phyloP scores from a whole-genome alignment of 352 stramenopile genomes.

The Globisporangium apiculatum region DNA sequence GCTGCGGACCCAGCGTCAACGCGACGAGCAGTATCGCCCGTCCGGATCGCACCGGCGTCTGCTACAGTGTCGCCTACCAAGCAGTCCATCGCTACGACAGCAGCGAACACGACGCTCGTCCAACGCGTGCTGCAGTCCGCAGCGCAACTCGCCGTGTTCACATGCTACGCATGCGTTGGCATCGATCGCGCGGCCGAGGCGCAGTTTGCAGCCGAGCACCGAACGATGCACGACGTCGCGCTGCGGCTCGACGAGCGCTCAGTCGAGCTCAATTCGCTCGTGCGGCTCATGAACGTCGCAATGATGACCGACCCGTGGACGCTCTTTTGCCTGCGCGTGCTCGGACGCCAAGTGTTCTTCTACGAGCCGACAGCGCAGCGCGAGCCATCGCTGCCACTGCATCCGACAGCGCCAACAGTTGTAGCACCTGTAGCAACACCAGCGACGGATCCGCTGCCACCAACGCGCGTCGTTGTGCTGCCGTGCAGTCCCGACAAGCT shows the following conservation, averaged over 20 bases:
- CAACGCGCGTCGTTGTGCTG: constrained; percentile 19
- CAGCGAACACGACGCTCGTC: not conserved
- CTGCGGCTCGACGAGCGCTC: constrained; percentile 16
- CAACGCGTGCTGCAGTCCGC: not conserved
- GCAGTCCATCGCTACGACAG: not conserved
- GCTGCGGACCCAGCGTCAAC: constrained; percentile 7
- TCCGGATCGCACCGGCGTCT: not conserved
- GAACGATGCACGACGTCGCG: constrained; percentile 6
- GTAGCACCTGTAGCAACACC: too few species aligned
- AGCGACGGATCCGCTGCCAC: not conserved
- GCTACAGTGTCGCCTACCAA: not conserved
- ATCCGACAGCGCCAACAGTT: not conserved
- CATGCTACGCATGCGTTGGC: not conserved
- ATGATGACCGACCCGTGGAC: constrained; percentile 21
- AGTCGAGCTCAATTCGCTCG: constrained; percentile 17
- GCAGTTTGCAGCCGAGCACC: not conserved
- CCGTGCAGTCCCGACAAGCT: constrained; percentile 21
- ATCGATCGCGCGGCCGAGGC: constrained; percentile 3
- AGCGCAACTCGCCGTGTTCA: not conserved
- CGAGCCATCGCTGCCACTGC: too few species aligned
- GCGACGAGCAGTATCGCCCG: not conserved
- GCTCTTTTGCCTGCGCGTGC: constrained; percentile 16
- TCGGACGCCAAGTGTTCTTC: constrained; percentile 25
- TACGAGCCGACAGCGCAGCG: constrained; percentile 12
- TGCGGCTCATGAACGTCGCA: constrained; percentile 25